Evolutionary conservation across 202 grass and related monocot species (phyloP), one percentile per base, ranked within the genome.

Genomic region (Hordeum pubiflorum): DNA sequence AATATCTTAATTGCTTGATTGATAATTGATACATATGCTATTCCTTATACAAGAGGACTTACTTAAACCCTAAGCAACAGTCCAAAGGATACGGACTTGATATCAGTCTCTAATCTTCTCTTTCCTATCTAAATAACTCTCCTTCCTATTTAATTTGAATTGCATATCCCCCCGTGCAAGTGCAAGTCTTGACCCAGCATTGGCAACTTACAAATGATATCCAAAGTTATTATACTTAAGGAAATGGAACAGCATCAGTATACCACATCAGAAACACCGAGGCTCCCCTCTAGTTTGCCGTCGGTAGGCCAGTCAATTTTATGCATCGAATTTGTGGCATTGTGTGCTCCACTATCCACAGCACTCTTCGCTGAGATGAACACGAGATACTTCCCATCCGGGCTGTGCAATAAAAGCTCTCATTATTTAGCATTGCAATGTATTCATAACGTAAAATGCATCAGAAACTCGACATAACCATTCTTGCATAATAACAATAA

Each of bases 301-400:
- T 88, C 79, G 69, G 84, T 12, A 78, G 90, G 86, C 95, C 95
- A 95, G 12, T 83, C 72, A 64, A 90, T 89, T 74, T 77, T 93
- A 72, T 98, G 90, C 72, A 94, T 85, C 27, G 95, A 94, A 86
- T 83, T 87, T 80, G 94, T 94, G 44, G 90, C 89, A 74, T 69
- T 80, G 86, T 97, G 95, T 72, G 90, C 84, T 79, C 95, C 95
- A 88, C 82, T 97, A 84, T 94, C 92, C 77, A 97, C 92, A 89
- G 95, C 90, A 75, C 84, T 91, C 76, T 87, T 91, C 27, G 92
- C 86, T 64, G 95, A 94, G 41, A 97, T 76, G 63, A 97, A 97
- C 20, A 97, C 84, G 23, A 97, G 86, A 82, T 84, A 88, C 38
- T 91, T 93, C 44, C 90, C 90, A 85, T 93, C 90, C 14, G 95